Evolutionary conservation across 495 filamentous ascomycete genomes (phyloP).

Genomic region (Penicillium turbatum): DNA sequence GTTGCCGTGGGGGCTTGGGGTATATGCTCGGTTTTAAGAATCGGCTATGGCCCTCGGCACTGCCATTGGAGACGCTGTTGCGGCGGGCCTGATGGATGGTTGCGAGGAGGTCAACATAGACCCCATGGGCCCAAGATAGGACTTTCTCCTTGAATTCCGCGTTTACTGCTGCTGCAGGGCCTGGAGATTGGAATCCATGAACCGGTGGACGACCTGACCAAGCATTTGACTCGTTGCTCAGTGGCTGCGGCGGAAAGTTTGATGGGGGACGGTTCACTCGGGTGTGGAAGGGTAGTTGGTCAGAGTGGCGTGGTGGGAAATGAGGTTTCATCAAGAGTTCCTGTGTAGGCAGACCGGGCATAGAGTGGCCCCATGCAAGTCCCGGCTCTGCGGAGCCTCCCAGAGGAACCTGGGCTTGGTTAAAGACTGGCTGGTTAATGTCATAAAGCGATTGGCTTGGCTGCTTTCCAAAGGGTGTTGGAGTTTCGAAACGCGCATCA

Average conservation of each 20-base stretch:
- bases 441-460: conserved; percentile 27
- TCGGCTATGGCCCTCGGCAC: conserved; percentile 33
- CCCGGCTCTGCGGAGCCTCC: conserved; percentile 22
- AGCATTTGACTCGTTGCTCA: conserved; percentile 12
- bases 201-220: conserved; percentile 27
- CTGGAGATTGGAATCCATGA: conserved; percentile 22
- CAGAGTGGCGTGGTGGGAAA: conserved; percentile 43
- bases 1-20: conserved; percentile 57
- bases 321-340: conserved; percentile 33
- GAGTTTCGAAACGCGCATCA: conserved; percentile 49
- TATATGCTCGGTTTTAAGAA: conserved; percentile 56
- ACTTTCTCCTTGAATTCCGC: conserved; percentile 74
- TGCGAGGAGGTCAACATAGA: conserved; percentile 81
- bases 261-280: conserved; percentile 19
- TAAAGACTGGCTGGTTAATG: conserved; percentile 26
- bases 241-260: conserved; percentile 9
- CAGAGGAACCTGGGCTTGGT: conserved; percentile 24
- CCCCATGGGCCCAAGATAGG: conserved; percentile 76
- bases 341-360: conserved; percentile 23
- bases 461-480: conserved; percentile 20
- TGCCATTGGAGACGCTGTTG: conserved; percentile 35
- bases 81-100: conserved; percentile 62
- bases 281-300: conserved; percentile 40
- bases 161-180: conserved; percentile 35
- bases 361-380: conserved; percentile 32